Conservation (phyloP, 176 grass and related monocot genomes). For the Triticum timopheevii region DNA sequence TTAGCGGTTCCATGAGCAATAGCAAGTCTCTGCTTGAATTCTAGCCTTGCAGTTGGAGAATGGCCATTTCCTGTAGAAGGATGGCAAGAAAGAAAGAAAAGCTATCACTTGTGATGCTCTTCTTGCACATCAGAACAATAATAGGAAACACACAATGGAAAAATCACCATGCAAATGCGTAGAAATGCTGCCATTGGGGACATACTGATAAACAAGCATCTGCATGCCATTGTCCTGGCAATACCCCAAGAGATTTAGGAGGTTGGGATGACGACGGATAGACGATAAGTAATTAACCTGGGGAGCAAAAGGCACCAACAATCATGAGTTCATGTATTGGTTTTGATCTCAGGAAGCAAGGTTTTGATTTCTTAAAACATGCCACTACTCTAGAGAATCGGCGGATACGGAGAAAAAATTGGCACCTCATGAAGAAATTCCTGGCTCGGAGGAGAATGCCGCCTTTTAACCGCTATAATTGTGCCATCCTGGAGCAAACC, state of each 20-base stretch:
- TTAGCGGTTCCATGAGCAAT: constrained; percentile 92
- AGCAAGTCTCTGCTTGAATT: constrained; percentile 97
- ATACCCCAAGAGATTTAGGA: constrained; percentile 91
- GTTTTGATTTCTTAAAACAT: not conserved
- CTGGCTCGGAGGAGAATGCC: constrained; percentile 60
- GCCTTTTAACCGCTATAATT: constrained; percentile 83
- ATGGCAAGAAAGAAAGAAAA: not conserved
- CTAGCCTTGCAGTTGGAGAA: constrained; percentile 51
- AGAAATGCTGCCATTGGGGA: constrained; percentile 84
- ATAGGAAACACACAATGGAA: not conserved
- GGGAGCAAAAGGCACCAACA: constrained; percentile 11
- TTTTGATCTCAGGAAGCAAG: not conserved
- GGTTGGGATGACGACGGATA: constrained; percentile 70
- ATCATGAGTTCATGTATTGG: constrained; percentile 6
- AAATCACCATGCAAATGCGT: constrained; percentile 85
- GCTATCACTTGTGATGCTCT: not conserved
- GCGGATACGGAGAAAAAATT: constrained; percentile 11
- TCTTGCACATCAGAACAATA: not conserved
- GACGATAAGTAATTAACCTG: constrained; percentile 70
- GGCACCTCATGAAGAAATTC: constrained; percentile 86
- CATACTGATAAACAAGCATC: constrained; percentile 95
- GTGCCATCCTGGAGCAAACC: constrained; percentile 88
- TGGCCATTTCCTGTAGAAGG: constrained; percentile 41
- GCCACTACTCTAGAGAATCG: constrained; percentile 14
- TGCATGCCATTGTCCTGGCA: constrained; percentile 80